Evolutionary conservation across 129 eudicot genomes (phyloP), one percentile per base, ranked within the genome.

Genomic region (Flaveria sonorensis): DNA sequence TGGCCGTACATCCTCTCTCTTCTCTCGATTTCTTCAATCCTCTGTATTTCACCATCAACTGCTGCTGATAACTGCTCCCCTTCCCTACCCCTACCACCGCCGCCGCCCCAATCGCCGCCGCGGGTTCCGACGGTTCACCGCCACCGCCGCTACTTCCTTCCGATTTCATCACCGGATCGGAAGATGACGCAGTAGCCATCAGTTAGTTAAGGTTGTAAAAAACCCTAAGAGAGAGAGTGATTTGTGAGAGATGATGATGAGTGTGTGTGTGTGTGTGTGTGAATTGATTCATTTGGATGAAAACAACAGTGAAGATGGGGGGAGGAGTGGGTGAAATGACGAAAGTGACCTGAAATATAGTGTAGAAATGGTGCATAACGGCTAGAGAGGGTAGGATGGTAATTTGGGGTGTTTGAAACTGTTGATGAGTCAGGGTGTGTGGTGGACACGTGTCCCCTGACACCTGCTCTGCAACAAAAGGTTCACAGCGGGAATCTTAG

Each of bases 1-100:
- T 95, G 1, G 99, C 99, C 43, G 99, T 95, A 72, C 94, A 91
- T 0, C 99, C 97, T 61, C 99, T 80, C 67, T 92, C 77, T 86
- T 87, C 85, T 85, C n/a, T 95, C 42, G 91, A 88, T 70, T 87
- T 95, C 88, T 95, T 95, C 69, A 86, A 43, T 53, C 96, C 98
- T 88, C 89, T 88, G 73, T 86, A 89, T 10, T 86, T 73, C 71
- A 89, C 77, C 78, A 92, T 77, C 24, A 81, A 76, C 82, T 76
- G 85, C 67, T 79, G 75, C 77, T 78, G 85, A 53, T 81, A 79
- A 68, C 50, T 86, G 76, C 59, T 86, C 85, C 71, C 74, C 75
- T 77, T 59, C 55, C 90, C 76, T 82, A 80, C 75, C 85, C 10
- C 69, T 50, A 36, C 75, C 56, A 16, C 71, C 70, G 48, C 72